Base-by-base conservation (phyloP, 371 early-diverging fungal species). In the Coemansia sp. region DNA sequence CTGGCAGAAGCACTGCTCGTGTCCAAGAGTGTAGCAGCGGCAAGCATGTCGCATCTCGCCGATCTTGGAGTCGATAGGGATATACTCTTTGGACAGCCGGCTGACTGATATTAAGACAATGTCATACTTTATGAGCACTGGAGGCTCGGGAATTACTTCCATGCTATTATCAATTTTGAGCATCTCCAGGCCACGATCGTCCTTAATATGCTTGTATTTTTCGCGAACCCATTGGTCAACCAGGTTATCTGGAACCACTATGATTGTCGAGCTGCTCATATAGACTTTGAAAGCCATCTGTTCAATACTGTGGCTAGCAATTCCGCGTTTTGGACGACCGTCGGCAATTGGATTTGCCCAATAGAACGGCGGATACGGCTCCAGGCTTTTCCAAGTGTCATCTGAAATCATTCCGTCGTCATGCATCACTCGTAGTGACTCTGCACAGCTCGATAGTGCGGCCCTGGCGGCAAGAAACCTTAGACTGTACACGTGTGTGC, bases 241-340 rank as follows among this genome's bases (percentile, higher is more conserved):
- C 24, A 92, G 71, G 40, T 89, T 89, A 58, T 89, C 87, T 1
- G 93, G 93, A 11, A 92, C 92, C 50, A 90, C 84, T 18, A 90
- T 85, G 10, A 90, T 78, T 0, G 91, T 90, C 8, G 87, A 65
- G 45, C 74, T 81, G 14, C 87, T 84, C 42, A 88, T 64, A 66
- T 82, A 86, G 0, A 90, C 82, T 45, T 68, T 77, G 51, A 82
- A 81, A 42, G 40, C 40, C 56, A 58, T 60, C 55, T 61, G 65
- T 8, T 52, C 48, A 6, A 34, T 76, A 42, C 52, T 56, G 55
- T 80, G 27, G 61, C 70, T 40, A 48, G 63, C 24, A 57, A 64
- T 7, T 67, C 68, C 51, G 64, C 67, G 58, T 56, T 50, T 45
- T 63, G 71, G 26, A 63, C 68, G 56, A 18, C 56, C 26, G 47